Evolutionary conservation across 2,329 filamentous ascomycete species (phyloP).

Genomic region (Phaeoacremonium minimum): DNA sequence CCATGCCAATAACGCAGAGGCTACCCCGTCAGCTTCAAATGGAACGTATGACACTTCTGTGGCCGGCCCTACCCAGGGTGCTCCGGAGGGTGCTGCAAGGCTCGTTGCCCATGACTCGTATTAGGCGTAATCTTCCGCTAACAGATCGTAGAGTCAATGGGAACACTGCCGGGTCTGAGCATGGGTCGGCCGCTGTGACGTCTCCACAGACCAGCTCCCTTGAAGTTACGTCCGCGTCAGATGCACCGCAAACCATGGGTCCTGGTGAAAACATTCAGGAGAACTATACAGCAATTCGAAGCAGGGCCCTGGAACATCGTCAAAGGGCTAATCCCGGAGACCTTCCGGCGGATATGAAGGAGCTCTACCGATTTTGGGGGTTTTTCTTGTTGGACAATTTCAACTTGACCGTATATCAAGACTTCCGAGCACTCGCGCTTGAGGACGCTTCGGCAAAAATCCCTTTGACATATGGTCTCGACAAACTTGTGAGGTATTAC

Average conservation of each 20-base stretch:
- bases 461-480: constrained; percentile 50
- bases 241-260: constrained; percentile 5
- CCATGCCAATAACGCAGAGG: constrained; percentile 3
- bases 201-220: too few relatives aligned
- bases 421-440: constrained; percentile 64
- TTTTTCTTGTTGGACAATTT: constrained; percentile 70
- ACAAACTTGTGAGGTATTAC: constrained; percentile 63
- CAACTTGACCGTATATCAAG: constrained; percentile 70
- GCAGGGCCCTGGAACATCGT: constrained; percentile 32
- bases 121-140: too few relatives aligned
- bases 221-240: background rate
- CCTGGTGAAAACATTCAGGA: constrained; percentile 11
- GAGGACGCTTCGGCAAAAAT: constrained; percentile 52
- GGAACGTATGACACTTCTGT: constrained; percentile 1
- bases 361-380: constrained; percentile 72
- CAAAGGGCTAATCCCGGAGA: constrained; percentile 24
- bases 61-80: background rate
- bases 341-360: constrained; percentile 54
- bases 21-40: constrained; percentile 4
- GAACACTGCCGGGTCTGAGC: background rate
- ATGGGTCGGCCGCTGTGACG: too few relatives aligned
- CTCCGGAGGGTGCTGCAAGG: background rate
- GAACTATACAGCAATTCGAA: constrained; percentile 29
- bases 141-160: background rate
- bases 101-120: too few relatives aligned